Base-by-base conservation (phyloP, 1,284 basidiomycete species). In the Ustilago shanxiensis region DNA sequence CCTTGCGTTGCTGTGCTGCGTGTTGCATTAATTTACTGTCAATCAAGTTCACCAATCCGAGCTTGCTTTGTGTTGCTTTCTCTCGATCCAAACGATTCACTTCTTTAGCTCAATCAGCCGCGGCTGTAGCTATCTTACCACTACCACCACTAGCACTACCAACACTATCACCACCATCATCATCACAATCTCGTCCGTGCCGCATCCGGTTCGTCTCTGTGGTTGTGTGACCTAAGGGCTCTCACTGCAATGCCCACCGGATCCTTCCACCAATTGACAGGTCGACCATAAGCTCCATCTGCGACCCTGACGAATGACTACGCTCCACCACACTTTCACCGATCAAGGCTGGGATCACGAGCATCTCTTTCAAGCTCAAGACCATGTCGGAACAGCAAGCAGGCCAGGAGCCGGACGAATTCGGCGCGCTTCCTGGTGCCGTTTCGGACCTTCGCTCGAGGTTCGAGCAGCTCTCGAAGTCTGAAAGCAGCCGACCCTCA, bases 381-480 rank as follows among this genome's bases (percentile, higher is more conserved):
- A 55, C 16, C 39, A 77, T 77, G 74, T 41, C 66, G 31, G 69
- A 72, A 31, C 65, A 71, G 22, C 53, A 33, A 31, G 28, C 54
- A n/a, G 51, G 45, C 1, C 70, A 69, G 45, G 66, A 72, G 54
- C 67, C 75, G 3, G 75, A 77, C 51, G 75, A 77, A 56, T 77
- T 74, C 28, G 75, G 75, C 33, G 67, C 71, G 31, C 65, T 77
- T 2, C 52, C 75, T 0, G 71, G 66, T 53, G 75, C 64, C 22
- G 71, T 77, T 56, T 77, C 75, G 24, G 60, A 73, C 26, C 67
- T 77, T 6, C 60, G 75, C 7, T 77, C 75, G 1, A 56, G 75
- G n/a, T 77, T 77, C 58, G 75, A 77, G 52, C 75, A 77, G 59
- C 62, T 77, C 39, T 77, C 75, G 52, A 66, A 77, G 20, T 74